Evolutionary conservation across 768 basidiomycete species (phyloP).

Genomic region (Suillus paluster): DNA sequence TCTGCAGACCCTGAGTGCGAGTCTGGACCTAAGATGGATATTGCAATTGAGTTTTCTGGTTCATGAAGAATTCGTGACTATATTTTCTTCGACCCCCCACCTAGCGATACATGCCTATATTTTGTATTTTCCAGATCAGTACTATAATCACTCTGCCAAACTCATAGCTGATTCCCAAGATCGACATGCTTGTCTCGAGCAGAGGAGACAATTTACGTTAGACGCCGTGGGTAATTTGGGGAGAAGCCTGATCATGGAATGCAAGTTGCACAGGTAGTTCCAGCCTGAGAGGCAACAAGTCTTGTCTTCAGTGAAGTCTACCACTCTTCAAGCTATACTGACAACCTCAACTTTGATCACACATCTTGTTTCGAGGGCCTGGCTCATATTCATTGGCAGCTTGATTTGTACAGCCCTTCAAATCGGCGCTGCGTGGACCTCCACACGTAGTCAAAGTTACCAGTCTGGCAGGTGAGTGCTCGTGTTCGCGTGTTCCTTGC

Average conservation of each 20-base stretch:
- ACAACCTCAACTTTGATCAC: background rate
- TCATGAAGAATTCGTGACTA: background rate
- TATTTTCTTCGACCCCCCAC: background rate
- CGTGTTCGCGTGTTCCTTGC: background rate
- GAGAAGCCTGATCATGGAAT: background rate
- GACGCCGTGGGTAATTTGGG: background rate
- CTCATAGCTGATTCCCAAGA: background rate
- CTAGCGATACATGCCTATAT: background rate
- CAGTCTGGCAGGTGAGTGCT: background rate
- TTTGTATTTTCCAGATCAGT: background rate
- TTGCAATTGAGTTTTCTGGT: conserved; percentile 36
- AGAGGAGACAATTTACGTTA: background rate
- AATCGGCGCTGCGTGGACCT: background rate
- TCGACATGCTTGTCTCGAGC: background rate
- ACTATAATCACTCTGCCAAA: background rate
- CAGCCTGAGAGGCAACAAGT: background rate
- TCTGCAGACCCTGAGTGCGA: conserved; percentile 6
- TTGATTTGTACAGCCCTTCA: background rate
- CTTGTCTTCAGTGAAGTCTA: background rate
- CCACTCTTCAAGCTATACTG: background rate
- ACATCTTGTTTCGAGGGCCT: background rate
- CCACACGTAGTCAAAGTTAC: background rate
- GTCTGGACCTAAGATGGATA: conserved; percentile 43
- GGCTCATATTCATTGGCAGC: background rate
- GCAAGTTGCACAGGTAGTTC: background rate